Base-by-base conservation (phyloP, 176 grass and related monocot genomes). In the Triticum monococcum region DNA sequence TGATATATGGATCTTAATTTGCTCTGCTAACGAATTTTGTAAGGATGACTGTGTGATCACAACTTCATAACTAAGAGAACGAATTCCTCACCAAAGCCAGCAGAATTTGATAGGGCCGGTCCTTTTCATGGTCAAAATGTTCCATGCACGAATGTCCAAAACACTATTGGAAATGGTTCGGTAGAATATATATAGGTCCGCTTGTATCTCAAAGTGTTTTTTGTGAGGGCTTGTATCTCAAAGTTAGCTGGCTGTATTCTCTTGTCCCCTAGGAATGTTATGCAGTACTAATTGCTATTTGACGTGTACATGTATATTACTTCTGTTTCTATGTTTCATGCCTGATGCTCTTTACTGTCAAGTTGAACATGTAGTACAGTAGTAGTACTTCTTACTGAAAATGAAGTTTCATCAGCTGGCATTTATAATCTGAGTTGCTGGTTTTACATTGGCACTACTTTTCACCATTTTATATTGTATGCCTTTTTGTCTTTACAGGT, bases 401-500 rank as follows among this genome's bases (percentile, higher is more conserved):
- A 77, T 18, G 17, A 59, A 30, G 13, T 77, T 78, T 78, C 22
- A 18, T 32, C 31, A 23, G 10, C n/a, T 62, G 9, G 31, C 5
- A 35, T 69, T 81, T 68, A 26, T 81, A 32, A 52, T 4, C 10
- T 18, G 41, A 52, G 25, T 31, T 35, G 38, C 62, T 46, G 25
- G 11, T 35, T 59, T 43, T 64, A 41, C 12, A 10, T 41, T 81
- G 37, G 8, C 16, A 17, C 16, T 26, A 38, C 9, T 65, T 80
- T 67, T 79, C 36, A 64, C 57, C n/a, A 31, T 22, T 59, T 59
- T 22, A 20, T 22, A 8, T 59, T 9, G 56, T 67, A 28, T 66
- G 50, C 16, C 7, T 17, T 69, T 14, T 68, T 26, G 3, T 5
- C 63, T 87, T 67, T 88, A 70, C 90, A 95, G 93, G 83, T 92